A percentile compares a stretch with the other conserved stretches of the same genome.
Conservation (phyloP, 257 asterid species). For the Salvia splendens region DNA sequence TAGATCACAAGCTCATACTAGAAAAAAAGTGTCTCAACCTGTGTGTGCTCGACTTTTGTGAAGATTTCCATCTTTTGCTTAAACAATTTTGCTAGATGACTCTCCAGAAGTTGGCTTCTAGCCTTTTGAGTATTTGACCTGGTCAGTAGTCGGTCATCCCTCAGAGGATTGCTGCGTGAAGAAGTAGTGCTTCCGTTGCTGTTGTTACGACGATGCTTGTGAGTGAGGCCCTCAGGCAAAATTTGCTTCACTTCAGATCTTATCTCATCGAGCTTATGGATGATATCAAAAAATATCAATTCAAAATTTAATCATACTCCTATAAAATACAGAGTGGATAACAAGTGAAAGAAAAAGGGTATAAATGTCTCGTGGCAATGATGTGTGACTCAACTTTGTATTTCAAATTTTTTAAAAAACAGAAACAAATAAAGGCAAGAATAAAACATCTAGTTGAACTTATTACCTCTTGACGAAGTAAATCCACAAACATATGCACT, state of each 20-base stretch:
- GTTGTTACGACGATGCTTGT: conserved; percentile 78
- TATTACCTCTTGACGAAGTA: conserved; percentile 85
- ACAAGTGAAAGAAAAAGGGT: conserved; percentile 6
- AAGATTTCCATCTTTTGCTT: conserved; percentile 97
- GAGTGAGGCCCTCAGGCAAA: conserved; percentile 69
- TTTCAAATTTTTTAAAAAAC: not conserved
- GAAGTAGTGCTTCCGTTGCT: conserved; percentile 95
- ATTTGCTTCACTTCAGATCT: conserved; percentile 67
- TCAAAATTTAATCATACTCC: not conserved
- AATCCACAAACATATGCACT: conserved; percentile 97
- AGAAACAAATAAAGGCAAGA: not conserved
- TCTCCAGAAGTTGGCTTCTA: conserved; percentile 95
- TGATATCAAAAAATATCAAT: conserved; percentile 34
- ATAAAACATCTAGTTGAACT: conserved; percentile 7
- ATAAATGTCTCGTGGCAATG: conserved; percentile 22
- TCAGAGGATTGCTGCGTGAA: conserved; percentile 89
- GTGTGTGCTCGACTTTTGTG: conserved; percentile 82
- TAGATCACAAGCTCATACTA: conserved; percentile 1
- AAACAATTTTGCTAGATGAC: conserved; percentile 90
- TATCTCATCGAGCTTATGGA: conserved; percentile 59
- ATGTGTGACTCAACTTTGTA: not conserved
- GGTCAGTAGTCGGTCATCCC: conserved; percentile 72
- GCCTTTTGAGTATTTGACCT: conserved; percentile 85
- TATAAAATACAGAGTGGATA: not conserved
- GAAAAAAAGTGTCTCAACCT: conserved; percentile 53